phyloP scores from a whole-genome alignment of 2,329 filamentous ascomycete species.

The Triangularia setosa region DNA sequence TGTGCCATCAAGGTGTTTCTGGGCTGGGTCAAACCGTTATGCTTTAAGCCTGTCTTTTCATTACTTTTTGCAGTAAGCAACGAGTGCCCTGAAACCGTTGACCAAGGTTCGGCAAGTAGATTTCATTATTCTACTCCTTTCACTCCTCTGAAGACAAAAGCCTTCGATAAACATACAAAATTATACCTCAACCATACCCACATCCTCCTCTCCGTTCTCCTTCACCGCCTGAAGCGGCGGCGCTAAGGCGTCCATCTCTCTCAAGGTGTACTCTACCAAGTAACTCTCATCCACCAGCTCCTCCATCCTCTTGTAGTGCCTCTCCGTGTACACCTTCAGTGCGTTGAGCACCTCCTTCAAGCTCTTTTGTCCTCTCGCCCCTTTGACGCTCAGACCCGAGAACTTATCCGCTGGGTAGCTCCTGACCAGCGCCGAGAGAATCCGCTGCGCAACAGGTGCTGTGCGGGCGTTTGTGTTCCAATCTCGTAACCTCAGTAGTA shows the following conservation, averaged over 20 bases:
- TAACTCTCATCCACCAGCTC: constrained; percentile 93
- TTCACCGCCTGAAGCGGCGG: constrained; percentile 32
- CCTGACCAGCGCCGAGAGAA: constrained; percentile 74
- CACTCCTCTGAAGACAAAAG: too few relatives aligned
- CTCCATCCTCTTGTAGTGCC: constrained; percentile 86
- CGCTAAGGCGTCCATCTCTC: constrained; percentile 80
- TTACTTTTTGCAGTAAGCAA: too few relatives aligned
- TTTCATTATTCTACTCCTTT: too few relatives aligned
- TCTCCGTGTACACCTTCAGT: constrained; percentile 85
- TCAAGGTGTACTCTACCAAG: constrained; percentile 85
- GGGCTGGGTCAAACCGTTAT: too few relatives aligned
- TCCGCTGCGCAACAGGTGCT: constrained; percentile 76
- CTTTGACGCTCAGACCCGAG: constrained; percentile 62
- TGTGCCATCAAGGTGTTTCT: neutral
- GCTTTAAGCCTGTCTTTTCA: too few relatives aligned
- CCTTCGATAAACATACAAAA: neutral
- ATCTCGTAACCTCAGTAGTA: constrained; percentile 80
- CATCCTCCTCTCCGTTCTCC: constrained; percentile 22
- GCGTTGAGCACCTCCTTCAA: constrained; percentile 82
- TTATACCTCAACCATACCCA: constrained; percentile 28
- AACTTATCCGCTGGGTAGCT: constrained; percentile 78
- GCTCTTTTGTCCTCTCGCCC: constrained; percentile 57
- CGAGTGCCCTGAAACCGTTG: too few relatives aligned
- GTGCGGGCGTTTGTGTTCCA: constrained; percentile 97
- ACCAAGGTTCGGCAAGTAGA: too few relatives aligned